These are phyloP conservation scores for Talaromyces funiculosus DNA, from an alignment of 2,329 filamentous ascomycete genomes.

Conservation along the genomic window DNA sequence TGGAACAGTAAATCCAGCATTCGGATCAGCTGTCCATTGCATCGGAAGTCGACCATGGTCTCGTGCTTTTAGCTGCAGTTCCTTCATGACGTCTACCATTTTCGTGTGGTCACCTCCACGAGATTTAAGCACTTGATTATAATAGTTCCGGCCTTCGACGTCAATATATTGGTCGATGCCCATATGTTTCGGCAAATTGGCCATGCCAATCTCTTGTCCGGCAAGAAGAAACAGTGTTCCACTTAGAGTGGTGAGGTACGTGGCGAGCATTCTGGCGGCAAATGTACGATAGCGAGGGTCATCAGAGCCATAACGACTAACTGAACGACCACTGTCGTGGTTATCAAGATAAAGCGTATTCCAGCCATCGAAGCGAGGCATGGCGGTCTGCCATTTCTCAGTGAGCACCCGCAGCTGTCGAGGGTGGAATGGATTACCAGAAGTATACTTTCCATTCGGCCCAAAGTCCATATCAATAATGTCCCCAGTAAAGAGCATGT, in stretches of 20 bases:
- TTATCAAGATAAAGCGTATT: slow-evolving; percentile 58
- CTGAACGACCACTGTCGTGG: slow-evolving; percentile 50
- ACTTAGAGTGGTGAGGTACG: slow-evolving; percentile 50
- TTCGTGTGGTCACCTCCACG: neutral
- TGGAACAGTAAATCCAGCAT: slow-evolving; percentile 25
- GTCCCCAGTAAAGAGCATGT: neutral
- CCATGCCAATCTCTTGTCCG: slow-evolving; percentile 48
- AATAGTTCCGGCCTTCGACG: slow-evolving; percentile 36
- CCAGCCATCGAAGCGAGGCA: slow-evolving; percentile 53
- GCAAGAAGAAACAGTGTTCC: slow-evolving; percentile 50
- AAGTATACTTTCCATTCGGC: neutral
- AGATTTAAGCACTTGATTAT: neutral
- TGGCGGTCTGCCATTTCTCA: slow-evolving; percentile 16
- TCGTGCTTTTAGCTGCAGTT: slow-evolving; percentile 38
- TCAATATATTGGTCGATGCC: slow-evolving; percentile 62
- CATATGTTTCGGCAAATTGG: slow-evolving; percentile 47
- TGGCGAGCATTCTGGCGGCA: slow-evolving; percentile 19
- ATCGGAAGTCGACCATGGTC: slow-evolving; percentile 69
- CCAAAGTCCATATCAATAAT: neutral
- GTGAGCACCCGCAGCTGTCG: neutral
- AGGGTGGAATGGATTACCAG: neutral
- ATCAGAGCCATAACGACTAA: slow-evolving; percentile 32
- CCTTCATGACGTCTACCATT: neutral
- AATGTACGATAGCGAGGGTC: slow-evolving; percentile 24
- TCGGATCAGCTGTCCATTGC: slow-evolving; percentile 36